Evolutionary conservation across 306 rosid genomes (phyloP).

Genomic region (Cicer chorassanicum): DNA sequence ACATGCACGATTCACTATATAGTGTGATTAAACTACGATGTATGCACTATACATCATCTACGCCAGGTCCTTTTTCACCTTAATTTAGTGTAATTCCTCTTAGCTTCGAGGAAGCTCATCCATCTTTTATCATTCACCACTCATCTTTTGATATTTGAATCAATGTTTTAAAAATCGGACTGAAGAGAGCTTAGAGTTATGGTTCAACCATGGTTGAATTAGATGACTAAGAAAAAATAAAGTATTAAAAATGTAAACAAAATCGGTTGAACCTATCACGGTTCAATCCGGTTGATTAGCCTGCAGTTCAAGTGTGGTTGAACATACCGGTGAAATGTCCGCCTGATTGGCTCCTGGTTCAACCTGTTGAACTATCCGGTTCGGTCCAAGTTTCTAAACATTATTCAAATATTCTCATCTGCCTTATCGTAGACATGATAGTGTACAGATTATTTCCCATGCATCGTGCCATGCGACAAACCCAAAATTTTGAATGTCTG

Average conservation of each 20-base stretch:
- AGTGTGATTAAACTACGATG: not conserved
- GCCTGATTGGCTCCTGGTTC: not conserved
- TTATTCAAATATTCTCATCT: constrained; percentile 17
- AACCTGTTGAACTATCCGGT: not conserved
- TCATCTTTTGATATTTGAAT: not conserved
- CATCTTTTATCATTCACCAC: constrained; percentile 2
- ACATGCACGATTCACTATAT: not conserved
- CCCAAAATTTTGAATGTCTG: constrained; percentile 13
- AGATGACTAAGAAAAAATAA: too few species aligned
- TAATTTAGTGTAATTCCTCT: not conserved
- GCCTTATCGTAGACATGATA: not conserved
- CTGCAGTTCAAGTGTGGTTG: not conserved
- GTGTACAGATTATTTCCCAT: not conserved
- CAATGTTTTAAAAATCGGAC: not conserved
- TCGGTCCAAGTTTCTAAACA: not conserved
- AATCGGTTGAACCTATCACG: too few species aligned
- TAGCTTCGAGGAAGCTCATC: not conserved
- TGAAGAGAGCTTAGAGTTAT: not conserved
- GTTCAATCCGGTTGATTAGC: too few species aligned
- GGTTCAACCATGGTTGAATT: not conserved
- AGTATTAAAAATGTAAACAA: too few species aligned
- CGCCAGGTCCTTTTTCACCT: not conserved
- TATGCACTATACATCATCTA: not conserved
- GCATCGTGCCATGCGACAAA: not conserved
- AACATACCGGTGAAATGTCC: not conserved